phyloP scores from a whole-genome alignment of 169 alveolate genomes.

The Cystoisospora suis region DNA sequence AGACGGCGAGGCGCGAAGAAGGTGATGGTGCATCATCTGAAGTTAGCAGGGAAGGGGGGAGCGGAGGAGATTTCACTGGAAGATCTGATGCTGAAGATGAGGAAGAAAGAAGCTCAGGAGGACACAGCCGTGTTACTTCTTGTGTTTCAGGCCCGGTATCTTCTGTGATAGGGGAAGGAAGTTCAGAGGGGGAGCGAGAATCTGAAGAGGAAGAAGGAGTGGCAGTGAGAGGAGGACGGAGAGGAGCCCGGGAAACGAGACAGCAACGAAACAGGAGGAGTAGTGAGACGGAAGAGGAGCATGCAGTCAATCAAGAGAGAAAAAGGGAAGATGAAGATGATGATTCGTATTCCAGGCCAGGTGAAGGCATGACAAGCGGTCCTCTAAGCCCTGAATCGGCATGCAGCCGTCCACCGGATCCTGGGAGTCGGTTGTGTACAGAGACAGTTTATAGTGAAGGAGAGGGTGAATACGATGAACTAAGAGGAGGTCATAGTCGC shows the following conservation, averaged over 20 bases:
- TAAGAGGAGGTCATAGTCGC: too few relatives aligned
- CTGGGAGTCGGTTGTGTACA: too few relatives aligned
- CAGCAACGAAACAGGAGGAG: not conserved
- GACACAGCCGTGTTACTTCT: too few relatives aligned
- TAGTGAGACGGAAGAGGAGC: not conserved
- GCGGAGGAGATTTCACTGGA: not conserved
- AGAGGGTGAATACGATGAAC: too few relatives aligned
- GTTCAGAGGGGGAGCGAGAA: not conserved
- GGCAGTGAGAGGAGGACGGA: not conserved
- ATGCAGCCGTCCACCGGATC: too few relatives aligned
- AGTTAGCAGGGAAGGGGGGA: not conserved
- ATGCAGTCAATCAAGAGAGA: not conserved
- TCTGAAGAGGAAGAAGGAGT: not conserved
- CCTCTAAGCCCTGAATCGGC: too few relatives aligned
- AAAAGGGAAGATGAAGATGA: not conserved
- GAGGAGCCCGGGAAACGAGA: not conserved
- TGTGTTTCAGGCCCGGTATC: too few relatives aligned
- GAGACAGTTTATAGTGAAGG: too few relatives aligned
- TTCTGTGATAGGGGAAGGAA: too few relatives aligned
- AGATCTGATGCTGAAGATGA: not conserved
- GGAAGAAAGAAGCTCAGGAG: not conserved
- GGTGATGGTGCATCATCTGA: too few relatives aligned
- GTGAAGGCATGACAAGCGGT: too few relatives aligned
- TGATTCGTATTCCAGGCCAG: too few relatives aligned
- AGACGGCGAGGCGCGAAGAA: not conserved